phyloP scores from a whole-genome alignment of 163 green algal genomes.

The Trebouxia gelatinosa region DNA sequence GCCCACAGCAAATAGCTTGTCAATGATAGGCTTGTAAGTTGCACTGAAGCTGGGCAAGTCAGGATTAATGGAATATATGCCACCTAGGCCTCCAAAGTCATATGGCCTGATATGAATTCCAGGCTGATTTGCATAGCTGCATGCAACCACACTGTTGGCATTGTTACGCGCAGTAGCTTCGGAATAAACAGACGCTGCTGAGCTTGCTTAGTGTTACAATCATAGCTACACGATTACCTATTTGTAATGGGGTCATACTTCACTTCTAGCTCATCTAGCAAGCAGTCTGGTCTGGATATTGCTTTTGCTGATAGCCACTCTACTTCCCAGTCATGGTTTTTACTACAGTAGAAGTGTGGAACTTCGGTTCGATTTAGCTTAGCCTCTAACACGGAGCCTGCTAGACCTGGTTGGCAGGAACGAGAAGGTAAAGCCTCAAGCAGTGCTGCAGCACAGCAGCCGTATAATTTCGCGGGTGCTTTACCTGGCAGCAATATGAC shows the following conservation, averaged over 20 bases:
- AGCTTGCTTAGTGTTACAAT: background rate
- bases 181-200: background rate
- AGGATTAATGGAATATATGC: slow-evolving; percentile 43
- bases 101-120: slow-evolving; percentile 45
- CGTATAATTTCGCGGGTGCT: background rate
- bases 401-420: slow-evolving; percentile 33
- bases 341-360: slow-evolving; percentile 37
- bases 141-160: background rate
- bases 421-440: background rate
- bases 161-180: background rate
- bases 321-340: slow-evolving; percentile 37
- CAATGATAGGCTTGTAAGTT: slow-evolving; percentile 42
- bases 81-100: slow-evolving; percentile 44
- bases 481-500: background rate
- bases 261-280: slow-evolving; percentile 37
- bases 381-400: slow-evolving; percentile 41
- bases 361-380: slow-evolving; percentile 27
- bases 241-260: slow-evolving; percentile 27
- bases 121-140: slow-evolving; percentile 43
- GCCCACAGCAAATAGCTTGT: slow-evolving; percentile 33
- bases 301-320: slow-evolving; percentile 30
- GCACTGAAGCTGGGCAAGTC: slow-evolving; percentile 13
- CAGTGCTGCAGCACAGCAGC: background rate
- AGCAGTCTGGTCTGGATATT: slow-evolving; percentile 29
- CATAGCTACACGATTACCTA: background rate